Evolutionary conservation across 139 green algal species (phyloP).

Genomic region (Closterium sp.): DNA sequence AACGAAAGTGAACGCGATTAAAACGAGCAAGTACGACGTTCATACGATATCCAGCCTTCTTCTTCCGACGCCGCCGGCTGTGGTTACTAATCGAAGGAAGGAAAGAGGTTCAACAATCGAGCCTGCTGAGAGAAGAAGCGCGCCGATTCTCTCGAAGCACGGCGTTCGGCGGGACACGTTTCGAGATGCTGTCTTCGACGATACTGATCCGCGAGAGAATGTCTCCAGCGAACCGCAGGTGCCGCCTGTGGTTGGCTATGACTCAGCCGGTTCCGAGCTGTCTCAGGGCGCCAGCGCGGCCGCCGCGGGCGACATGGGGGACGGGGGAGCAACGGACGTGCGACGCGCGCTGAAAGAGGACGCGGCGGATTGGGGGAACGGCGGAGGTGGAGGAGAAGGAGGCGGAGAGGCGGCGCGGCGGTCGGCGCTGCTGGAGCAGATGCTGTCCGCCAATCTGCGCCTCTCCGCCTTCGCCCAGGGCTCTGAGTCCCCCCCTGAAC

Average conservation of each 20-base stretch:
- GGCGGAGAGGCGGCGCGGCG: not conserved
- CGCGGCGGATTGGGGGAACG: not conserved
- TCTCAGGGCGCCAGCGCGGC: too few relatives aligned
- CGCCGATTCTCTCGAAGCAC: not conserved
- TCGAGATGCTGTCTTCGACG: not conserved
- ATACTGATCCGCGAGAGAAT: not conserved
- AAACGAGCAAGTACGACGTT: not conserved
- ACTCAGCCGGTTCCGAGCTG: too few relatives aligned
- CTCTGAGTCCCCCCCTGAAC: not conserved
- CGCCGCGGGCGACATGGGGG: not conserved
- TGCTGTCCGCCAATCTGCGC: not conserved
- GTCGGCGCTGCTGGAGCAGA: not conserved
- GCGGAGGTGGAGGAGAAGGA: not conserved
- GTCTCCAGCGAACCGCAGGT: not conserved
- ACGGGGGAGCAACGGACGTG: not conserved
- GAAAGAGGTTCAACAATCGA: not conserved
- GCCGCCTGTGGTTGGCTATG: too few relatives aligned
- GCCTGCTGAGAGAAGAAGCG: not conserved
- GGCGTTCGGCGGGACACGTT: not conserved
- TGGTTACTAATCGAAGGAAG: not conserved
- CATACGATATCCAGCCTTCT: not conserved
- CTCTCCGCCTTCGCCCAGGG: not conserved
- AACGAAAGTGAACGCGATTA: not conserved
- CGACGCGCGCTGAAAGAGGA: not conserved
- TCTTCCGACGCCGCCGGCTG: not conserved